Evolutionary conservation across 148 eudicot species (phyloP).

Genomic region (Rhododendron mucronatum): DNA sequence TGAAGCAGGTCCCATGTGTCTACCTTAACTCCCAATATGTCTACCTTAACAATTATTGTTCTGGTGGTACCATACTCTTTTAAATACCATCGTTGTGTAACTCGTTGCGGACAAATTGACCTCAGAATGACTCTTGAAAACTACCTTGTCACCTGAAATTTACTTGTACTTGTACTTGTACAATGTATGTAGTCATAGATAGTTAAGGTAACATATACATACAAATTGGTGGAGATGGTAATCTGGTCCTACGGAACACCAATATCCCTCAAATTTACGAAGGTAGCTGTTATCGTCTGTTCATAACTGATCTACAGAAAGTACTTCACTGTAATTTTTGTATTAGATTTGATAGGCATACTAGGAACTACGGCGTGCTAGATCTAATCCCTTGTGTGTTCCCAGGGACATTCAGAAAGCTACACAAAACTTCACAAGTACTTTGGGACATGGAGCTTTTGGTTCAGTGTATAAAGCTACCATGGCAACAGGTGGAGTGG

Average conservation of each 20-base stretch:
- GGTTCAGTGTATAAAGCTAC: constrained; percentile 94
- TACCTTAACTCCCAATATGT: background rate
- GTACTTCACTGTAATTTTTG: background rate
- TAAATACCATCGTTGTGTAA: background rate
- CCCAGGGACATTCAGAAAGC: constrained; percentile 91
- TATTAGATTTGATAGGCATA: background rate
- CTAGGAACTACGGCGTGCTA: background rate
- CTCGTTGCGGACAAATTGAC: background rate
- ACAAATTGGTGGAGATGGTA: background rate
- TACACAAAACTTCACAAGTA: constrained; percentile 82
- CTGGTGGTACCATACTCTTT: background rate
- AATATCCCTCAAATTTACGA: background rate
- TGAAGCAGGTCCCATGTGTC: background rate
- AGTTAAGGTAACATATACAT: background rate
- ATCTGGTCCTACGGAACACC: background rate
- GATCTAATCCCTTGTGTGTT: constrained; percentile 1
- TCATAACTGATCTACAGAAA: background rate
- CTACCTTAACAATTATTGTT: background rate
- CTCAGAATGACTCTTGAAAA: background rate
- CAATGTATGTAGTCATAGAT: background rate
- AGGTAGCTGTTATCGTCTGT: background rate
- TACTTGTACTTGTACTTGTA: background rate
- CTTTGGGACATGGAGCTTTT: constrained; percentile 90
- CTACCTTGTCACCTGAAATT: background rate
- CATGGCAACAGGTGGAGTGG: constrained; percentile 79